Percentiles rank a stretch among this genome's conserved stretches.
Evolutionary conservation across 768 basidiomycete genomes (phyloP).

Genomic region (Russula griseocarnosa): DNA sequence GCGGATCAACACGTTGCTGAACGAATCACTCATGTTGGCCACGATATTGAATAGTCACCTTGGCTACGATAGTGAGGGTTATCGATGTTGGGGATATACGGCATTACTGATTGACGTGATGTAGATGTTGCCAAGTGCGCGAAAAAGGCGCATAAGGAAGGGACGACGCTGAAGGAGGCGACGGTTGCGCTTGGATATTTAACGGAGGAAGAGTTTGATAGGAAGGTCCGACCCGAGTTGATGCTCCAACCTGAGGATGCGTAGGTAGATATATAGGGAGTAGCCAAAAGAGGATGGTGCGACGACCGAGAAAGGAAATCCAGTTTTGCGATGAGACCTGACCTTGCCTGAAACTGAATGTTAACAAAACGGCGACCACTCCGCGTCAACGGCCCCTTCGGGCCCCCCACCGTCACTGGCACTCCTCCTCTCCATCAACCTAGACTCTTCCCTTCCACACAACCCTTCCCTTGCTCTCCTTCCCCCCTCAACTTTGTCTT

Average conservation of each 20-base stretch:
- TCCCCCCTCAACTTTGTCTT: neutral
- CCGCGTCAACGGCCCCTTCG: conserved; percentile 23
- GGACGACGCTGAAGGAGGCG: conserved; percentile 92
- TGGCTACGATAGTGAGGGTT: conserved; percentile 88
- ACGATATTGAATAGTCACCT: conserved; percentile 94
- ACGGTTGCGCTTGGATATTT: conserved; percentile 84
- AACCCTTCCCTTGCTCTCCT: neutral
- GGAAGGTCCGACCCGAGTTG: conserved; percentile 86
- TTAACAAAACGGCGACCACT: conserved; percentile 26
- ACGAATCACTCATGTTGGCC: conserved; percentile 97
- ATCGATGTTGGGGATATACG: neutral
- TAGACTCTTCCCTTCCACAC: neutral
- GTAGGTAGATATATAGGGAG: conserved; percentile 27
- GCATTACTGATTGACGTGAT: conserved; percentile 22
- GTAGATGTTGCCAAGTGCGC: conserved; percentile 96
- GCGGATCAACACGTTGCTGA: conserved; percentile 80
- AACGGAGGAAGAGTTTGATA: conserved; percentile 88
- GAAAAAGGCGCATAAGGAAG: conserved; percentile 99
- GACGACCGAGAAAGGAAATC: conserved; percentile 26
- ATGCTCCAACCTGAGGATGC: conserved; percentile 68
- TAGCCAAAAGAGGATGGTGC: conserved; percentile 13
- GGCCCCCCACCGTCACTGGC: conserved; percentile 13
- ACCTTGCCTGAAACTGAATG: conserved; percentile 17
- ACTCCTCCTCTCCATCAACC: neutral
- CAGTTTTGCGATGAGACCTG: conserved; percentile 22